Conservation (phyloP, 768 basidiomycete species). For the Plicaturopsis crispa region DNA sequence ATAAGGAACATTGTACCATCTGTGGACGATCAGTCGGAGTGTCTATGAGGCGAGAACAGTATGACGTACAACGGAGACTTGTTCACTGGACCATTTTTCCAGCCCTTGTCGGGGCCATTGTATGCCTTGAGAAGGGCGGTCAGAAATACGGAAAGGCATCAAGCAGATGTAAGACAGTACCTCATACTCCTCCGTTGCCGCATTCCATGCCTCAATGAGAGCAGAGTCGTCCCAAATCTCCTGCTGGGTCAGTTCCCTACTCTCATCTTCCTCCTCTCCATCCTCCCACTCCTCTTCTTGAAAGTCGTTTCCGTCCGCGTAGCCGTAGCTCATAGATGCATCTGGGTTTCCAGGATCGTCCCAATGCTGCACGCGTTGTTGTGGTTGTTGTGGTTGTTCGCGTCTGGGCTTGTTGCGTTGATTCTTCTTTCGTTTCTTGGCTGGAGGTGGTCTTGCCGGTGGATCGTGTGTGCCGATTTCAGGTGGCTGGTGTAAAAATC, state of each 20-base stretch:
- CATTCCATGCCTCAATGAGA: conserved; percentile 77
- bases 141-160: too few species aligned
- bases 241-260: conserved; percentile 56
- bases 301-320: conserved; percentile 11
- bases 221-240: conserved; percentile 88
- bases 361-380: conserved; percentile 30
- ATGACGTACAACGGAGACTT: conserved; percentile 63
- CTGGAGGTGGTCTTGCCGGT: conserved; percentile 24
- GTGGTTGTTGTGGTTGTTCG: conserved; percentile 14
- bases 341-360: conserved; percentile 28
- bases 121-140: conserved; percentile 36
- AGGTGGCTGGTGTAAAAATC: conserved; percentile 7
- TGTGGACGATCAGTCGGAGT: conserved; percentile 18
- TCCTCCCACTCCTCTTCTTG: conserved; percentile 23
- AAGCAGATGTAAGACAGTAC: conserved; percentile 26
- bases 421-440: conserved; percentile 51
- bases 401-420: conserved; percentile 23
- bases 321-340: conserved; percentile 23
- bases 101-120: conserved; percentile 62
- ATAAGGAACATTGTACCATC: conserved; percentile 73
- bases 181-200: conserved; percentile 77
- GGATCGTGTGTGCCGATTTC: conserved; percentile 9
- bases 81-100: conserved; percentile 65
- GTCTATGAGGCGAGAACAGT: not conserved
- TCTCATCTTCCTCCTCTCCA: conserved; percentile 37